Evolutionary conservation across 768 basidiomycete species (phyloP).

Genomic region (Termitomyces sp.): DNA sequence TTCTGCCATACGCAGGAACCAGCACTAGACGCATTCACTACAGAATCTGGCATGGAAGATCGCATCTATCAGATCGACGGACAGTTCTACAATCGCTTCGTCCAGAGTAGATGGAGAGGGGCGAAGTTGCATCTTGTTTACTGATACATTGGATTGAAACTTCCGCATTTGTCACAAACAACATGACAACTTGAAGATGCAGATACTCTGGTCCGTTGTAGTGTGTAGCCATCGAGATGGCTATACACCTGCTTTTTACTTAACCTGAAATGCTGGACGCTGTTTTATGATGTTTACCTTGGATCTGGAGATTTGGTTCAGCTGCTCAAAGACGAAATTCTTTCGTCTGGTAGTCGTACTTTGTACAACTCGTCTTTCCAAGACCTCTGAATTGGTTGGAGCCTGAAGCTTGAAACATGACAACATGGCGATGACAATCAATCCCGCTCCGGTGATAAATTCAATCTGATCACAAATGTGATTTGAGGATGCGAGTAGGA

Average conservation of each 20-base stretch:
- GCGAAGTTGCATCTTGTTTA: not conserved
- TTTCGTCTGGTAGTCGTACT: not conserved
- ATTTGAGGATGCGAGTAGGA: not conserved
- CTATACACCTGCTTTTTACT: not conserved
- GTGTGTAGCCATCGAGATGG: not conserved
- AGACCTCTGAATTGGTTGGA: not conserved
- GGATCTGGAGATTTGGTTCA: not conserved
- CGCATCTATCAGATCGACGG: not conserved
- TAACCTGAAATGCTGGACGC: too few relatives aligned
- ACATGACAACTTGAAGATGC: not conserved
- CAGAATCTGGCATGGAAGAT: not conserved
- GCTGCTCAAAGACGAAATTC: not conserved
- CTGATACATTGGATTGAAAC: not conserved
- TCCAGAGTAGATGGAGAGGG: not conserved
- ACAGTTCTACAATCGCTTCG: not conserved
- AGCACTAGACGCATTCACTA: not conserved
- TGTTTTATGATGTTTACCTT: too few relatives aligned
- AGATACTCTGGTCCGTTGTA: not conserved
- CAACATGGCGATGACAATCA: not conserved
- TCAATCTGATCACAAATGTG: not conserved
- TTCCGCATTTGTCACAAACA: not conserved
- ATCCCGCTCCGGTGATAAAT: not conserved
- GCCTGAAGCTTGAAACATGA: not conserved
- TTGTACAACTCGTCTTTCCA: not conserved
- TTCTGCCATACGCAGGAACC: not conserved